Evolutionary conservation across 176 grass and related monocot genomes (phyloP).

Genomic region (Oryza rufipogon): DNA sequence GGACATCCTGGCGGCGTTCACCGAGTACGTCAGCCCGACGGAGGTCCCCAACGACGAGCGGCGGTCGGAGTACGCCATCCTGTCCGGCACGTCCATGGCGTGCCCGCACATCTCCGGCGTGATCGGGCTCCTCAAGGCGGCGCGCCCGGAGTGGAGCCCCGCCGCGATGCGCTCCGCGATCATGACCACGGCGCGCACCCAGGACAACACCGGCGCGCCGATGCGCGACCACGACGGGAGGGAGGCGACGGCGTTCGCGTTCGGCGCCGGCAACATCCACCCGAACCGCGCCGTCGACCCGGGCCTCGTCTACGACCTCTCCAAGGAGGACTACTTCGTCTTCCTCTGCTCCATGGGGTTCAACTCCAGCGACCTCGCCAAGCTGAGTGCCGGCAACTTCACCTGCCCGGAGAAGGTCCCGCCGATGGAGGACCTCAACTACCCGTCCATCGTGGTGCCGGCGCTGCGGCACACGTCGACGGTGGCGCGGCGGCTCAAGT

Average conservation of each 20-base stretch:
- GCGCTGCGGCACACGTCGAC: constrained; percentile 39
- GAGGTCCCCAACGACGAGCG: constrained; percentile 34
- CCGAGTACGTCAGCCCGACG: constrained; percentile 47
- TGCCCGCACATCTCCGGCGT: constrained; percentile 74
- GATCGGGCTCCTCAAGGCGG: constrained; percentile 51
- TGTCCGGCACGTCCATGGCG: constrained; percentile 81
- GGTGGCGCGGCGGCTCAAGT: constrained; percentile 61
- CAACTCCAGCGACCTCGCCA: neutral
- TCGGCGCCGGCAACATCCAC: constrained; percentile 73
- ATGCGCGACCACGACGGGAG: constrained; percentile 49
- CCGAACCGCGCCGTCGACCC: constrained; percentile 72
- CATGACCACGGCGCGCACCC: constrained; percentile 74
- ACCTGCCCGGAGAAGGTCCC: constrained; percentile 43
- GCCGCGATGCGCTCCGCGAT: constrained; percentile 65
- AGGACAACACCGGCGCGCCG: constrained; percentile 61
- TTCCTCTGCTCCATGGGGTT: constrained; percentile 75
- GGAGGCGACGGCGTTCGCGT: constrained; percentile 57
- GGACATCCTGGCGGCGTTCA: constrained; percentile 71
- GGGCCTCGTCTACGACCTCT: constrained; percentile 71
- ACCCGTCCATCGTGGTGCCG: constrained; percentile 68
- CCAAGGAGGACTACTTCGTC: constrained; percentile 54
- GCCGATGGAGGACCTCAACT: constrained; percentile 73
- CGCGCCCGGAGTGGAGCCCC: constrained; percentile 68
- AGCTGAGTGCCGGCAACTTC: constrained; percentile 44
- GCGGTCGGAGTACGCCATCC: constrained; percentile 56